A percentile compares a stretch with the other conserved stretches of the same genome.
Evolutionary conservation across 179 eudicot species (phyloP).

Genomic region (Silene coronaria): DNA sequence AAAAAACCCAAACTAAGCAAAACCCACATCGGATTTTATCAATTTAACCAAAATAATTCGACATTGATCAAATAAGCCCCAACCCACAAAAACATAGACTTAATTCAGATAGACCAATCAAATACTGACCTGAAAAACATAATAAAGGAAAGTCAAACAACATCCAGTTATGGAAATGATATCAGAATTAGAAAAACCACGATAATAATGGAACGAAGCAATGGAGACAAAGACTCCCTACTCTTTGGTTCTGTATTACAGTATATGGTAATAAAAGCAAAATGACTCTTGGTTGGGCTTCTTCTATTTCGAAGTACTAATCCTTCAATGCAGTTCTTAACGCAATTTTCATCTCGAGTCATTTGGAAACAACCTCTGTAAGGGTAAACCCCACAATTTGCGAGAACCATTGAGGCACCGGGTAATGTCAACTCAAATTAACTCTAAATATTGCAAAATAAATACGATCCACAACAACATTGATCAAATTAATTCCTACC

Average conservation of each 20-base stretch:
- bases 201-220: too few species aligned
- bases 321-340: too few species aligned
- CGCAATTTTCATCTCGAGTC: too few species aligned
- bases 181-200: too few species aligned
- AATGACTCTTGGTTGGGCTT: too few species aligned
- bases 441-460: slow-evolving; percentile 7
- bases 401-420: background rate
- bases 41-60: background rate
- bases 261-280: too few species aligned
- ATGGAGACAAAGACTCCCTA: too few species aligned
- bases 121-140: background rate
- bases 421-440: slow-evolving; percentile 10
- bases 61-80: too few species aligned
- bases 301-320: too few species aligned
- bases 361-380: background rate
- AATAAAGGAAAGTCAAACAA: background rate
- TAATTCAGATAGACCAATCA: background rate
- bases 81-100: too few species aligned
- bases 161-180: background rate
- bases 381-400: background rate
- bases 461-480: slow-evolving; percentile 15
- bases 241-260: too few species aligned
- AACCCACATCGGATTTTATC: slow-evolving; percentile 14
- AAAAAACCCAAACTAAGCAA: slow-evolving; percentile 6
- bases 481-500: slow-evolving; percentile 21